Conservation (phyloP, 208 protist species). For the Trypanosoma theileri region DNA sequence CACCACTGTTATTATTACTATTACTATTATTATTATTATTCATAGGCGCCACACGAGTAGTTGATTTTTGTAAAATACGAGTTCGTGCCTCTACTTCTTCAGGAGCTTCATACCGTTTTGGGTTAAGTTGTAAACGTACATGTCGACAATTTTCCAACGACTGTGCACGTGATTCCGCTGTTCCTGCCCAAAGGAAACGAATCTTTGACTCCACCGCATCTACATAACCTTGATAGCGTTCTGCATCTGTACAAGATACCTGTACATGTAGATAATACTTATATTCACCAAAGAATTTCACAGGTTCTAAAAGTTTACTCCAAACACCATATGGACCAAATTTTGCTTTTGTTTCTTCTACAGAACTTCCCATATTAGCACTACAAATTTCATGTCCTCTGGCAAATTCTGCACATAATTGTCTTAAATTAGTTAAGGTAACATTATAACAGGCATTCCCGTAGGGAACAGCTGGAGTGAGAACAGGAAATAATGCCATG, state of each 20-base stretch:
- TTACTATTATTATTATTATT: background rate
- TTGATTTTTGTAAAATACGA: slow-evolving; percentile 30
- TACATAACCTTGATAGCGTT: slow-evolving; percentile 80
- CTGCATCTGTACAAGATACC: slow-evolving; percentile 68
- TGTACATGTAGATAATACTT: slow-evolving; percentile 85
- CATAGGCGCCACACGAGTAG: background rate
- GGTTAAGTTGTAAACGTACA: slow-evolving; percentile 76
- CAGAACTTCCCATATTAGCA: slow-evolving; percentile 38
- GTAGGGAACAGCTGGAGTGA: slow-evolving; percentile 97
- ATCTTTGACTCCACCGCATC: slow-evolving; percentile 89
- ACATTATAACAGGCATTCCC: slow-evolving; percentile 98
- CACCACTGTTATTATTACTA: background rate
- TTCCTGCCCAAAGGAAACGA: slow-evolving; percentile 81
- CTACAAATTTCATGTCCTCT: slow-evolving; percentile 87
- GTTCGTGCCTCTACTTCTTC: slow-evolving; percentile 60
- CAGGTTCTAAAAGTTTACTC: slow-evolving; percentile 77
- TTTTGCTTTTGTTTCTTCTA: slow-evolving; percentile 47
- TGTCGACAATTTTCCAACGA: slow-evolving; percentile 76
- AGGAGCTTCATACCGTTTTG: slow-evolving; percentile 78
- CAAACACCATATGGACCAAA: slow-evolving; percentile 78
- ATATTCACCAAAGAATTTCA: slow-evolving; percentile 80
- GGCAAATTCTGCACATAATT: slow-evolving; percentile 95
- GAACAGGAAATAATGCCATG: slow-evolving; percentile 95
- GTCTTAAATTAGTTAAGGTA: slow-evolving; percentile 90
- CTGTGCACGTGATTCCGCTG: slow-evolving; percentile 59